Conservation (phyloP, 2,329 filamentous ascomycete genomes). For the Aspergillus pseudoterreus region DNA sequence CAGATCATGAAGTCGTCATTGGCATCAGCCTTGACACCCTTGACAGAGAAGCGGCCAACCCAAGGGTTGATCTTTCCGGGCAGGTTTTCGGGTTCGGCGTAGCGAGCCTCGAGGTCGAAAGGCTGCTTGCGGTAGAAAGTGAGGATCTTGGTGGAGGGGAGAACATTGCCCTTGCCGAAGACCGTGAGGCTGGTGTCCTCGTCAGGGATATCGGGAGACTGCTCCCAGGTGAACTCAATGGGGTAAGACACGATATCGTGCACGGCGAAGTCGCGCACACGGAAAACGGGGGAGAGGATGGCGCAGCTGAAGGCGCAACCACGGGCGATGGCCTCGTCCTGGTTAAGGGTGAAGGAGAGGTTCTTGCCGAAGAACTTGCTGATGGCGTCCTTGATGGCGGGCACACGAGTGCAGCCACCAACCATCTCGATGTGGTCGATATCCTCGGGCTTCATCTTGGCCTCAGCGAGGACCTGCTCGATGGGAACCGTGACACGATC, state of each 20-base stretch:
- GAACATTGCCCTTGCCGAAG: slow-evolving; percentile 93
- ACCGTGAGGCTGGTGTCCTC: slow-evolving; percentile 97
- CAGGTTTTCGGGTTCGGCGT: slow-evolving; percentile 79
- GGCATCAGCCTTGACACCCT: slow-evolving; percentile 88
- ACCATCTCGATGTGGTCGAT: slow-evolving; percentile 93
- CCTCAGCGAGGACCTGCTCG: slow-evolving; percentile 90
- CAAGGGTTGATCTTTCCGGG: slow-evolving; percentile 89
- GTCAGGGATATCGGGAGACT: slow-evolving; percentile 95
- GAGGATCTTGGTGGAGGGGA: slow-evolving; percentile 98
- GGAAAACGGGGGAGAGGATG: slow-evolving; percentile 95
- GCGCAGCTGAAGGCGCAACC: slow-evolving; percentile 97
- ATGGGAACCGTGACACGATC: slow-evolving; percentile 68
- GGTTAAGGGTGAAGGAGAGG: slow-evolving; percentile 95
- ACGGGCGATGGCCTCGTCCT: slow-evolving; percentile 93
- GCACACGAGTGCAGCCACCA: slow-evolving; percentile 91
- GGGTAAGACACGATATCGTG: slow-evolving; percentile 98
- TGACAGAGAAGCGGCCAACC: slow-evolving; percentile 97
- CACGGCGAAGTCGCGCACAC: slow-evolving; percentile 94
- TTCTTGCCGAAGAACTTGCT: slow-evolving; percentile 87
- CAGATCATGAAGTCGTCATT: slow-evolving; percentile 99
- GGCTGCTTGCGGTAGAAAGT: slow-evolving; percentile 99
- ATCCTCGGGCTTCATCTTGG: slow-evolving; percentile 84
- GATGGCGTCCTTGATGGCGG: slow-evolving; percentile 84
- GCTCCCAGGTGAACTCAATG: slow-evolving; percentile 98
- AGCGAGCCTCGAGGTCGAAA: slow-evolving; percentile 93